Evolutionary conservation across 23 red algal species (phyloP), one percentile per base, ranked within the genome.

Genomic region (Pyropia yezoensis): DNA sequence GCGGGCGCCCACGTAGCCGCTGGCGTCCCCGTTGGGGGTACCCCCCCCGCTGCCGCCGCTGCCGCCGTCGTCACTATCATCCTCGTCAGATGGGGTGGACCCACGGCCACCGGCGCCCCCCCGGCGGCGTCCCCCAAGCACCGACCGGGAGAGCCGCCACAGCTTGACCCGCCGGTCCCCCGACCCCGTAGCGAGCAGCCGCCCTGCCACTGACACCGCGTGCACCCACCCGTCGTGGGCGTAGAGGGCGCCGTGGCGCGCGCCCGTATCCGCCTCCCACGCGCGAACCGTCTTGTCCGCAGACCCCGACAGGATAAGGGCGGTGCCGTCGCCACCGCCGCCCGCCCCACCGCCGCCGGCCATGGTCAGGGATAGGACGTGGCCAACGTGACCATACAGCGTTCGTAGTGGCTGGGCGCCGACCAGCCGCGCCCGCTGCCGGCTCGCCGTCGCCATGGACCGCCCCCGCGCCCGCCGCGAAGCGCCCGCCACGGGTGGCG

Each of bases 151-250:
- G 18, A 18, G 20, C 23, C 33, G 33, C 87, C 87, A 91, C 26
- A 91, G 63, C 33, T 75, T 73, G 13, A 81, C 87, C 26, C 77
- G 82, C 20, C 81, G 80, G 56, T 91, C 87, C 28, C 76, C 75
- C 29, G 87, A 91, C 9, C 87, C 87, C 14, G 87, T 83, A 33
- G 82, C 87, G 27, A 73, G 64, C 34, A 67, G 62, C 61, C 69
- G 54, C 17, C 87, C 87, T 13, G 70, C 52, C 54, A 91, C 76
- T 11, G 77, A 71, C 32, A 91, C 77, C 30, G 77, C 77, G 33
- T 91, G 87, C 33, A 91, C 87, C 87, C 87, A 91, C 3, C 87
- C 87, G 49, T 91, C 87, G 56, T 91, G 87, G 33, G 77, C 87
- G 33, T 91, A 81, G 29, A 91, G 69, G 20, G 87, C 82, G 49